phyloP scores from a whole-genome alignment of 202 grass and related monocot genomes.

The Digitaria exilis region DNA sequence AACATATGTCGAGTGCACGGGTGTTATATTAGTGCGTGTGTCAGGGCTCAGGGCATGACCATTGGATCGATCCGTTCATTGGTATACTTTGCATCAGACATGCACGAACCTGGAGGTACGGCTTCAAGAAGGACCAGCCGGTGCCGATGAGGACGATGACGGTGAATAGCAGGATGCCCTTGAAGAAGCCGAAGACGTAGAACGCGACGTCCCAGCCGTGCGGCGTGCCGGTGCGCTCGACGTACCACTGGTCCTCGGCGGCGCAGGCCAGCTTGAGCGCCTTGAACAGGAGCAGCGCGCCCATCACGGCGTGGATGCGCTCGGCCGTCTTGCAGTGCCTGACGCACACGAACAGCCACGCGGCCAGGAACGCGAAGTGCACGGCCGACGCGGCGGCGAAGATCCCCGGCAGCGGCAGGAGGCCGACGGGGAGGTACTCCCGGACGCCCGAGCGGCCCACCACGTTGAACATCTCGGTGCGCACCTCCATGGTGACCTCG shows the following conservation, averaged over 20 bases:
- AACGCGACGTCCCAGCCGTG: conserved; percentile 79
- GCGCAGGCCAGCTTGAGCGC: conserved; percentile 66
- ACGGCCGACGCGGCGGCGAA: conserved; percentile 41
- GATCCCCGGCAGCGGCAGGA: conserved; percentile 51
- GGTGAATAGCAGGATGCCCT: conserved; percentile 69
- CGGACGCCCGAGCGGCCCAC: conserved; percentile 10
- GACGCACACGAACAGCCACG: conserved; percentile 41
- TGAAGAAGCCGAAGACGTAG: conserved; percentile 77
- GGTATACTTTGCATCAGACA: background rate
- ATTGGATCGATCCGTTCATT: too few relatives aligned
- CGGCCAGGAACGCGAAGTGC: conserved; percentile 47
- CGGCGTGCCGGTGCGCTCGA: conserved; percentile 58
- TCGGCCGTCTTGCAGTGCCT: conserved; percentile 43
- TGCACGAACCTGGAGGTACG: conserved; percentile 53
- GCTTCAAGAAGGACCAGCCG: conserved; percentile 74
- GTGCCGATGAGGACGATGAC: conserved; percentile 76
- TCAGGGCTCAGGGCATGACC: background rate
- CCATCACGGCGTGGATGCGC: conserved; percentile 57
- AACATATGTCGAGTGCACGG: background rate
- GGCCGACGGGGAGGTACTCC: conserved; percentile 60
- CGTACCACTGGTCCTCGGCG: conserved; percentile 68
- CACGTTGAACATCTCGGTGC: conserved; percentile 80
- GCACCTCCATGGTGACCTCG: conserved; percentile 61
- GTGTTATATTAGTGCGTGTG: background rate
- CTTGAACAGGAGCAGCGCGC: conserved; percentile 75